phyloP scores from a whole-genome alignment of 2,329 filamentous ascomycete species.

The Ascochyta viciae-villosae region DNA sequence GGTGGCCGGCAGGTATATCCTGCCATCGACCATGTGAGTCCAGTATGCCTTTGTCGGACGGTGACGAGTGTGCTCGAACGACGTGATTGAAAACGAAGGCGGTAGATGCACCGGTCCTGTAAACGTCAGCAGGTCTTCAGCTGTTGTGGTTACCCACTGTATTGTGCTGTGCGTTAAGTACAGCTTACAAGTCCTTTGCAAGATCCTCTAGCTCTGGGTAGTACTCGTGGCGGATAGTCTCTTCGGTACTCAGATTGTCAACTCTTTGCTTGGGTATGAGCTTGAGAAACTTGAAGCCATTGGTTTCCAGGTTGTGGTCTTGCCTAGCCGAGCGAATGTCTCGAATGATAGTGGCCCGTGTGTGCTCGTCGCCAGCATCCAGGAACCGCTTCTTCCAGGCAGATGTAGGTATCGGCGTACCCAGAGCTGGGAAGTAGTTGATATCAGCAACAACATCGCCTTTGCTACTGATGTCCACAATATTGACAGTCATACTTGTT shows the following conservation, averaged over 20 bases:
- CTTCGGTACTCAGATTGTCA: conserved; percentile 15
- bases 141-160: not conserved
- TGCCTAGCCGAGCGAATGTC: conserved; percentile 52
- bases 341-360: conserved; percentile 43
- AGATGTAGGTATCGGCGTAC: conserved; percentile 20
- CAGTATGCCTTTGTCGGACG: conserved; percentile 50
- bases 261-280: conserved; percentile 12
- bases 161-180: not conserved
- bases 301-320: not conserved
- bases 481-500: not conserved
- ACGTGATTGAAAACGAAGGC: conserved; percentile 46
- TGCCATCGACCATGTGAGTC: conserved; percentile 56
- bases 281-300: conserved; percentile 22
- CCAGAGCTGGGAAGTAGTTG: conserved; percentile 27
- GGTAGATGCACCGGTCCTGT: conserved; percentile 24
- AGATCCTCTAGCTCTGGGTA: conserved; percentile 26
- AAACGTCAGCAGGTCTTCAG: not conserved
- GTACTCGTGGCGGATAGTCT: conserved; percentile 23
- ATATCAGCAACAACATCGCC: conserved; percentile 24
- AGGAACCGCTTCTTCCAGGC: conserved; percentile 24
- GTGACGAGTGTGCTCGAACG: conserved; percentile 56
- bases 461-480: not conserved
- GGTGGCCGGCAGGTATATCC: conserved; percentile 29
- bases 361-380: conserved; percentile 19
- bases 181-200: conserved; percentile 19